These are phyloP conservation scores for Penicillium mononematosum DNA, from an alignment of 495 filamentous ascomycete genomes.

Conservation along the genomic window DNA sequence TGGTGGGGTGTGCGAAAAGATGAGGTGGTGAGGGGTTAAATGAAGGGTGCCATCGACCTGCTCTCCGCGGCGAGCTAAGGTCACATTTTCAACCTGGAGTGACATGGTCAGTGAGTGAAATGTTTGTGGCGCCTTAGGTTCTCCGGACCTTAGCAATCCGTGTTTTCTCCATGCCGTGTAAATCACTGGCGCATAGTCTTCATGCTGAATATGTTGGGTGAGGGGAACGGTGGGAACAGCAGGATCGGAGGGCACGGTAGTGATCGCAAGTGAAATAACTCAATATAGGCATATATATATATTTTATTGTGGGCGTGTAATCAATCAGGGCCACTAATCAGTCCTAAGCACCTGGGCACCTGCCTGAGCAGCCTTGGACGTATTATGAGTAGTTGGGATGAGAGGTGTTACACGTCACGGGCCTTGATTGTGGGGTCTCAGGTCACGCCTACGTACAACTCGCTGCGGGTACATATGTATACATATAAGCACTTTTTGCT, in stretches of 20 bases:
- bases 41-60: slow-evolving; percentile 61
- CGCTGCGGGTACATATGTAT: too few relatives aligned
- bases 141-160: slow-evolving; percentile 52
- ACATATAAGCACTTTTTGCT: background rate
- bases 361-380: background rate
- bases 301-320: background rate
- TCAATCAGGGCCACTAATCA: slow-evolving; percentile 5
- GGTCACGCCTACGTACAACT: slow-evolving; percentile 14
- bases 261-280: background rate
- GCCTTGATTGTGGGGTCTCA: slow-evolving; percentile 10
- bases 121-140: background rate
- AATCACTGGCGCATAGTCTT: slow-evolving; percentile 40
- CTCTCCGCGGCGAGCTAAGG: slow-evolving; percentile 59
- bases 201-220: slow-evolving; percentile 28
- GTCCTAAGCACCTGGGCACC: background rate
- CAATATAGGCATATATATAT: background rate
- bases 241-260: background rate
- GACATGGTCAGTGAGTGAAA: slow-evolving; percentile 14
- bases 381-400: slow-evolving; percentile 9
- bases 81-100: slow-evolving; percentile 59
- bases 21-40: slow-evolving; percentile 65
- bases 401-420: slow-evolving; percentile 15
- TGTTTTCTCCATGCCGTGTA: slow-evolving; percentile 55
- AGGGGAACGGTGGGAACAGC: slow-evolving; percentile 5
- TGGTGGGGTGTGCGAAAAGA: slow-evolving; percentile 55